A percentile compares a stretch with the other conserved stretches of the same genome.
Evolutionary conservation across 2,329 filamentous ascomycete genomes (phyloP).

Genomic region (Diaporthe citrichinensis): DNA sequence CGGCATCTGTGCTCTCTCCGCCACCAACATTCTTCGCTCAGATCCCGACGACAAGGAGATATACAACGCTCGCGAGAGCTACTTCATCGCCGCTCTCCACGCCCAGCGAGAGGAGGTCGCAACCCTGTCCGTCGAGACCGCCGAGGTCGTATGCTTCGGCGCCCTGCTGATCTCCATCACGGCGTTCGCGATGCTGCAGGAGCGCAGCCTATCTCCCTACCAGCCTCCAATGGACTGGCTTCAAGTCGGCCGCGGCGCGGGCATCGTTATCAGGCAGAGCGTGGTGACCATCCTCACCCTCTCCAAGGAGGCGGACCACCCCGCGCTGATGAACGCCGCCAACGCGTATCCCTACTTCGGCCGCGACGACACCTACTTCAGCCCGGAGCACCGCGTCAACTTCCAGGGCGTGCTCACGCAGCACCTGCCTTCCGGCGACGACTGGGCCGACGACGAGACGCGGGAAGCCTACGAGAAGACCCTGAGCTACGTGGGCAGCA

Average conservation of each 20-base stretch:
- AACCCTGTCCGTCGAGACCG: constrained; percentile 44
- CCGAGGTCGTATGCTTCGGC: constrained; percentile 47
- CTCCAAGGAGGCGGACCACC: constrained; percentile 59
- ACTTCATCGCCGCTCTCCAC: constrained; percentile 47
- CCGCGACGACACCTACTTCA: constrained; percentile 48
- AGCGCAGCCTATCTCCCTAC: constrained; percentile 46
- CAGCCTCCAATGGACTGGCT: constrained; percentile 47
- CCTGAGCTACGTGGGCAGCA: constrained; percentile 47
- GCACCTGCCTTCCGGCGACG: constrained; percentile 42
- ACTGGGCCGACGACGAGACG: constrained; percentile 44
- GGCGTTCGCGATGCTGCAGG: constrained; percentile 47
- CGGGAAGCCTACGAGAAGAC: constrained; percentile 48
- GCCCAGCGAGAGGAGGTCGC: constrained; percentile 47
- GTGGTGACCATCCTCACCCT: constrained; percentile 48
- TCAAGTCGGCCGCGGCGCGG: constrained; percentile 47
- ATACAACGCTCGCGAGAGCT: constrained; percentile 46
- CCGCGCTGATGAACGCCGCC: constrained; percentile 59
- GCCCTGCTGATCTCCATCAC: constrained; percentile 47
- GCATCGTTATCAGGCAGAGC: constrained; percentile 47
- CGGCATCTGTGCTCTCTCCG: constrained; percentile 45
- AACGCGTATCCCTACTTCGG: constrained; percentile 53
- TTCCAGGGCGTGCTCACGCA: constrained; percentile 44
- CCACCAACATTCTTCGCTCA: constrained; percentile 44
- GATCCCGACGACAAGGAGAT: constrained; percentile 43
- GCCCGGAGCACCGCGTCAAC: constrained; percentile 43